Evolutionary conservation across 208 protist genomes (phyloP).

Genomic region (Leptomonas pyrrhocoris): DNA sequence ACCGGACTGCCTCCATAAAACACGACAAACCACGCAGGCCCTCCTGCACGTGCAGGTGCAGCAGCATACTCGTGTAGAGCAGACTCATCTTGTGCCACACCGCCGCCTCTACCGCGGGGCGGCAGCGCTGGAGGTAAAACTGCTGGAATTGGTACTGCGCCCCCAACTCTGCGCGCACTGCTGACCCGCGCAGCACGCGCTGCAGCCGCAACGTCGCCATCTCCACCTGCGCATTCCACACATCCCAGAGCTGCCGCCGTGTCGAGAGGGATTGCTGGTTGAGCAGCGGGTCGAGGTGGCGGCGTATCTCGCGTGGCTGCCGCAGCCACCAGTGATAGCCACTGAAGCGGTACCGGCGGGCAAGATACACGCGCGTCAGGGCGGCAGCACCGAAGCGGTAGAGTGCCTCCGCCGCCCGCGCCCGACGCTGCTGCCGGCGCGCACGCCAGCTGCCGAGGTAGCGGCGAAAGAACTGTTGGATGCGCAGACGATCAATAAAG

Average conservation of each 20-base stretch:
- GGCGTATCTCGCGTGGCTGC: constrained; percentile 29
- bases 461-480: constrained; percentile 29
- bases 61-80: constrained; percentile 35
- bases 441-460: constrained; percentile 32
- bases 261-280: constrained; percentile 16
- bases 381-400: constrained; percentile 36
- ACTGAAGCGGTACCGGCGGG: constrained; percentile 53
- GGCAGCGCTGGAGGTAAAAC: constrained; percentile 40
- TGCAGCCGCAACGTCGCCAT: constrained; percentile 34
- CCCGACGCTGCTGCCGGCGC: constrained; percentile 23
- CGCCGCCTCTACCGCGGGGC: constrained; percentile 48
- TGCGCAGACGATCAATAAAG: constrained; percentile 36
- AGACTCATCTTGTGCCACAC: constrained; percentile 38
- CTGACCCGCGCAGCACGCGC: constrained; percentile 37
- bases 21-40: constrained; percentile 27
- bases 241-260: constrained; percentile 27
- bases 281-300: constrained; percentile 28
- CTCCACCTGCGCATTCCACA: constrained; percentile 36
- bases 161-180: constrained; percentile 19
- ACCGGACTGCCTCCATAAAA: constrained; percentile 19
- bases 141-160: constrained; percentile 38
- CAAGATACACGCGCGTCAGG: constrained; percentile 43
- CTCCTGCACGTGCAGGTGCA: constrained; percentile 41
- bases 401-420: constrained; percentile 30
- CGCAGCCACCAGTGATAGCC: constrained; percentile 59